Conservation (phyloP, 495 filamentous ascomycete genomes). For the Durotheca rogersii region DNA sequence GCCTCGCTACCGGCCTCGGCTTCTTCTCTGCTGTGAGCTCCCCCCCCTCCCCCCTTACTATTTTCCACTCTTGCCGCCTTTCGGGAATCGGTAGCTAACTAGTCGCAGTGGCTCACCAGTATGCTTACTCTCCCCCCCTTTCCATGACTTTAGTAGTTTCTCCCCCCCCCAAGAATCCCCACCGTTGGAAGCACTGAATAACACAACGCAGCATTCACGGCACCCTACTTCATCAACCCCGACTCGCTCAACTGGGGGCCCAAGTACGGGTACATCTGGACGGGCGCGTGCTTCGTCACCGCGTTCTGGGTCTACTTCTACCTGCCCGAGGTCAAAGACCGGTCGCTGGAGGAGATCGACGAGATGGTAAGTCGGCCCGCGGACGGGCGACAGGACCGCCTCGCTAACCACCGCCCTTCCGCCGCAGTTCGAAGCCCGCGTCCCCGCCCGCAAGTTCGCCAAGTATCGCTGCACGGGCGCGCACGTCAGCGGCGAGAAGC, state of each 20-base stretch:
- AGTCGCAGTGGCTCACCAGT: conserved; percentile 51
- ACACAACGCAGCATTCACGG: conserved; percentile 49
- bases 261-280: conserved; percentile 58
- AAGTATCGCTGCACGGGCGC: conserved; percentile 45
- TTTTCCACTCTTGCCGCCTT: no score
- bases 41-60: no score
- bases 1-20: conserved; percentile 54
- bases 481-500: conserved; percentile 23
- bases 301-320: conserved; percentile 52
- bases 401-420: no score
- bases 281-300: conserved; percentile 42
- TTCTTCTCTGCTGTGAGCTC: conserved; percentile 47
- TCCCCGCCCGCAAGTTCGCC: conserved; percentile 51
- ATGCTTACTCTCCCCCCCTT: conserved; percentile 4
- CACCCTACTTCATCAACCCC: conserved; percentile 64
- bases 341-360: conserved; percentile 56
- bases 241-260: conserved; percentile 56
- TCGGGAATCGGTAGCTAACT: no score
- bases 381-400: neutral
- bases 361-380: conserved; percentile 44
- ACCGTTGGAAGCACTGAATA: no score
- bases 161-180: no score
- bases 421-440: conserved; percentile 49
- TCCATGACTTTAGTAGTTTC: no score
- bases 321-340: conserved; percentile 56